These are phyloP conservation scores for Termitomyces sp. DNA, from an alignment of 768 basidiomycete species.

Conservation along the genomic window DNA sequence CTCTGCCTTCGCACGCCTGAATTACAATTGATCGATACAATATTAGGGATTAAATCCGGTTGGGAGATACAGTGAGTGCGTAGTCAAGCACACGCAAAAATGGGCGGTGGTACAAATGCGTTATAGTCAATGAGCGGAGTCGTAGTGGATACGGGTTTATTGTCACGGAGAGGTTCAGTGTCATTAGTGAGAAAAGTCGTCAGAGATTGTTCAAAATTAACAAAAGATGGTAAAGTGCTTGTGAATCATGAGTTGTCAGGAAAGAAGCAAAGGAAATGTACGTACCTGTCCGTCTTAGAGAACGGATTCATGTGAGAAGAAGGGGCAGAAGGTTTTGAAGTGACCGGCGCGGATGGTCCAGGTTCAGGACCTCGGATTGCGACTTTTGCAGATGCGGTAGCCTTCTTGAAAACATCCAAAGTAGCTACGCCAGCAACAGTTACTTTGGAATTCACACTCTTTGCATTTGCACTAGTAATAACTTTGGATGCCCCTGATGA, in stretches of 20 bases:
- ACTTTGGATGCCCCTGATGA: conserved; percentile 13
- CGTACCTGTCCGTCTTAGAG: conserved; percentile 65
- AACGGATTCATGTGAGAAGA: conserved; percentile 27
- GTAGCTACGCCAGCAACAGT: conserved; percentile 25
- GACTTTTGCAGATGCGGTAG: conserved; percentile 21
- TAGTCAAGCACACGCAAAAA: conserved; percentile 62
- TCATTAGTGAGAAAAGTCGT: conserved; percentile 7
- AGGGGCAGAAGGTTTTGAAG: conserved; percentile 11
- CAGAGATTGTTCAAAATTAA: conserved; percentile 12
- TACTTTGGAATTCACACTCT: conserved; percentile 34
- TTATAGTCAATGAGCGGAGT: conserved; percentile 32
- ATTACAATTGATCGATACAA: conserved; percentile 1
- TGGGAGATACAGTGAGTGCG: conserved; percentile 18
- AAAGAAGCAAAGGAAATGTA: conserved; percentile 19
- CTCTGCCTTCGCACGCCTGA: conserved; percentile 71
- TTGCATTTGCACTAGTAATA: conserved; percentile 28
- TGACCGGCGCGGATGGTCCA: conserved; percentile 14
- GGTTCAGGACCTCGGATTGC: conserved; percentile 14
- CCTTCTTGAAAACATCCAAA: conserved; percentile 27
- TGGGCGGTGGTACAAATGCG: conserved; percentile 61
- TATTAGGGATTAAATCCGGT: neutral
- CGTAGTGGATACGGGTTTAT: conserved; percentile 29
- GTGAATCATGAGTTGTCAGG: conserved; percentile 64
- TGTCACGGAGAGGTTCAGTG: conserved; percentile 9
- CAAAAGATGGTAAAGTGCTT: conserved; percentile 37